A percentile compares a stretch with the other conserved stretches of the same genome.
Evolutionary conservation across 257 asterid species (phyloP).

Genomic region (Nicotiana tomentosiformis): DNA sequence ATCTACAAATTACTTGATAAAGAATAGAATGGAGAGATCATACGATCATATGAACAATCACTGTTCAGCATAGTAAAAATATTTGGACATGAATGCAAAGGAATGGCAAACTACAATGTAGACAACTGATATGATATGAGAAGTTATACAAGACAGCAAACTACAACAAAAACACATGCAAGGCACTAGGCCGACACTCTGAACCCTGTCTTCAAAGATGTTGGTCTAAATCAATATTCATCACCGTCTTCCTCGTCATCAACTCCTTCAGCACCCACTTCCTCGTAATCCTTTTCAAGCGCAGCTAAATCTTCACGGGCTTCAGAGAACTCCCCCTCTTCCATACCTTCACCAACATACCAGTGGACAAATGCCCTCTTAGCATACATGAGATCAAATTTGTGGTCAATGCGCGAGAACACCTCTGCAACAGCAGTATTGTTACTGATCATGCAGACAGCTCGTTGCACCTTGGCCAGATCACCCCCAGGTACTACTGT

Average conservation of each 20-base stretch:
- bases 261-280: slow-evolving; percentile 83
- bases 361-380: slow-evolving; percentile 94
- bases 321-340: slow-evolving; percentile 89
- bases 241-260: slow-evolving; percentile 76
- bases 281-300: slow-evolving; percentile 79
- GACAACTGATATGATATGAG: not conserved
- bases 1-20: not conserved
- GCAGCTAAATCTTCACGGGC: slow-evolving; percentile 95
- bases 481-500: slow-evolving; percentile 90
- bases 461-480: slow-evolving; percentile 87
- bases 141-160: not conserved
- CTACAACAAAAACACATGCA: slow-evolving; percentile 7
- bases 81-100: not conserved
- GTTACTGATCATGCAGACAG: slow-evolving; percentile 95
- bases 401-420: slow-evolving; percentile 83
- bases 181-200: slow-evolving; percentile 8
- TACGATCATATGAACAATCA: not conserved
- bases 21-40: not conserved
- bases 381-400: slow-evolving; percentile 84
- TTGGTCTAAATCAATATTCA: slow-evolving; percentile 36
- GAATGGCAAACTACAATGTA: not conserved
- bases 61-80: not conserved
- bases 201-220: not conserved
- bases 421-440: slow-evolving; percentile 95
- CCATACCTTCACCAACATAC: slow-evolving; percentile 97